Evolutionary conservation across 2,329 filamentous ascomycete genomes (phyloP).

Genomic region (Thielaviopsis ethacetica): DNA sequence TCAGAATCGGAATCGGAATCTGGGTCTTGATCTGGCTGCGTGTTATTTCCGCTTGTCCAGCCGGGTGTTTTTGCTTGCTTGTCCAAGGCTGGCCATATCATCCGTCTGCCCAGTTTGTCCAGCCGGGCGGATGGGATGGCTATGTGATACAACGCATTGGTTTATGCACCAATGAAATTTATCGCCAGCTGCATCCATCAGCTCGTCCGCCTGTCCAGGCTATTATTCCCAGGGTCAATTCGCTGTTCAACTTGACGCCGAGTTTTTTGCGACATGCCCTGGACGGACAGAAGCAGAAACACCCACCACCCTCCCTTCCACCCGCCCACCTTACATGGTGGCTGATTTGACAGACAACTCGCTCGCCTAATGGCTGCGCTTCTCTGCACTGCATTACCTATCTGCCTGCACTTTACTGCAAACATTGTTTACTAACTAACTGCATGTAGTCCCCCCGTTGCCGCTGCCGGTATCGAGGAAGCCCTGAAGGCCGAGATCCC

Average conservation of each 20-base stretch:
- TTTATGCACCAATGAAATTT: background rate
- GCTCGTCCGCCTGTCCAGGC: background rate
- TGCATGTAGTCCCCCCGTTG: conserved; percentile 57
- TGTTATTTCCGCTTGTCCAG: background rate
- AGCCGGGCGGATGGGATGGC: background rate
- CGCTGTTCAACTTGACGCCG: background rate
- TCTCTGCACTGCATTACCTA: too few relatives aligned
- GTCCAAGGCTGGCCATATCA: too few relatives aligned
- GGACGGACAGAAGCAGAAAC: background rate
- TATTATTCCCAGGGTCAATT: background rate
- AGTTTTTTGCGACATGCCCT: background rate
- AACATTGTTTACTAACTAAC: background rate
- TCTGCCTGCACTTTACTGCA: too few relatives aligned
- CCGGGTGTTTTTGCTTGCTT: background rate
- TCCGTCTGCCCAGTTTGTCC: background rate
- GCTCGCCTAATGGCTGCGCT: background rate
- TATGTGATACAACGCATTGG: background rate
- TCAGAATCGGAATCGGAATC: too few relatives aligned
- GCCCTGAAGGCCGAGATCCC: conserved; percentile 85
- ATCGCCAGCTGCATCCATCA: background rate
- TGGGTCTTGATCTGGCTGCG: background rate
- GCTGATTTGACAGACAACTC: conserved; percentile 10
- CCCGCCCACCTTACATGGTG: background rate
- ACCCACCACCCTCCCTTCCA: background rate
- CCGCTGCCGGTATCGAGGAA: conserved; percentile 91